Conservation (phyloP, 2,329 filamentous ascomycete species). For the Hypoxylon sp. region DNA sequence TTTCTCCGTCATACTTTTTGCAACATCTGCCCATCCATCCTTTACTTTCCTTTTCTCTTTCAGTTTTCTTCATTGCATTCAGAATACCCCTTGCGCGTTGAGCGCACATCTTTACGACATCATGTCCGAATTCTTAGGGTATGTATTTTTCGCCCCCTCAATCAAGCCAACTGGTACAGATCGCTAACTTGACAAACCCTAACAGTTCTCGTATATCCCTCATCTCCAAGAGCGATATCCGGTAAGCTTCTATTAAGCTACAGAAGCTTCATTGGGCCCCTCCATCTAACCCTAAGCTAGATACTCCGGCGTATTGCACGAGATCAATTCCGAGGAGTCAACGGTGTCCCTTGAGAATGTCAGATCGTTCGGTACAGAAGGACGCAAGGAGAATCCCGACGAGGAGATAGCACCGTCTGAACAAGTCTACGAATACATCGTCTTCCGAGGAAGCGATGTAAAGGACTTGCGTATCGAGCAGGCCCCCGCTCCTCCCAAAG, state of each 20-base stretch:
- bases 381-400: conserved; percentile 77
- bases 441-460: conserved; percentile 97
- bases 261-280: conserved; percentile 18
- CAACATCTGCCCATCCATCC: no score
- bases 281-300: conserved; percentile 61
- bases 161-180: conserved; percentile 2
- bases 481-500: conserved; percentile 74
- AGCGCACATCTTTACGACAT: conserved; percentile 37
- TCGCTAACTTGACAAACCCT: conserved; percentile 30
- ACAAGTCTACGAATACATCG: conserved; percentile 96
- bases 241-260: conserved; percentile 64
- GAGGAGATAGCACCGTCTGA: conserved; percentile 87
- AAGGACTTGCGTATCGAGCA: conserved; percentile 97
- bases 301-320: conserved; percentile 94
- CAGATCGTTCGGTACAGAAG: conserved; percentile 92
- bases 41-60: background rate
- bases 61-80: conserved; percentile 20
- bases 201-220: conserved; percentile 91
- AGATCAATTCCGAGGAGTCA: conserved; percentile 97
- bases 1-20: no score
- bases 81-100: conserved; percentile 34
- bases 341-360: conserved; percentile 98
- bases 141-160: conserved; percentile 38
- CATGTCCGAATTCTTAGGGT: conserved; percentile 71
- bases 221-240: conserved; percentile 97